phyloP scores from a whole-genome alignment of 176 grass and related monocot genomes.

The Ananas comosus region DNA sequence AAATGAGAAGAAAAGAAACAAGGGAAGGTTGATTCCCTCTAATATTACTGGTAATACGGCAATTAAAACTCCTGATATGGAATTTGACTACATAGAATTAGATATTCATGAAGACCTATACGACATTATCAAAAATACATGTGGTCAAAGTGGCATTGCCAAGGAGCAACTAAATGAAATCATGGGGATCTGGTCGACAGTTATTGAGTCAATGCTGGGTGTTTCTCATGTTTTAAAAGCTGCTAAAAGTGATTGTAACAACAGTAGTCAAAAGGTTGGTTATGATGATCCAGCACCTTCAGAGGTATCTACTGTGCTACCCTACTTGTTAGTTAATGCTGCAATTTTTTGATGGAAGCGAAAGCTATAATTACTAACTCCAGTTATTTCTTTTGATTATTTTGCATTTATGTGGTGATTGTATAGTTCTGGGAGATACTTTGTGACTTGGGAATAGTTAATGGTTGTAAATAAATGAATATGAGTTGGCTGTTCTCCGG shows the following conservation, averaged over 20 bases:
- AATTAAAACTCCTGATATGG: background rate
- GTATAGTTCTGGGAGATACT: too few species aligned
- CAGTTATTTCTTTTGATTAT: too few species aligned
- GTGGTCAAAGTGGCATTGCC: conserved; percentile 1
- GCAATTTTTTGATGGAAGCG: too few species aligned
- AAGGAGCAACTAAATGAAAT: background rate
- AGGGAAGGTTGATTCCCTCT: background rate
- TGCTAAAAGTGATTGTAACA: background rate
- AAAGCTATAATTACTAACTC: too few species aligned
- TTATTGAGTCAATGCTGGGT: conserved; percentile 14
- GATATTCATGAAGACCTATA: conserved; percentile 14
- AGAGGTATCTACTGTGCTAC: too few species aligned
- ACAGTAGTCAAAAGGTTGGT: background rate
- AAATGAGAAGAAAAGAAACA: background rate
- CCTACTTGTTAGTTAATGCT: too few species aligned
- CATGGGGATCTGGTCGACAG: conserved; percentile 14
- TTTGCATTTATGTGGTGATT: too few species aligned
- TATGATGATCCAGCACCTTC: too few species aligned
- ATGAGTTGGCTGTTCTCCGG: too few species aligned
- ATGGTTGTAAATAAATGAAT: too few species aligned
- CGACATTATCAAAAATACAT: conserved; percentile 3
- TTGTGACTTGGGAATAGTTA: too few species aligned
- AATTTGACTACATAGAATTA: conserved; percentile 13
- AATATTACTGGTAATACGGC: background rate
- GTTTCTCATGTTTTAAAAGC: background rate